Evolutionary conservation across 768 basidiomycete species (phyloP).

Genomic region (Cyclocybe aegerita): DNA sequence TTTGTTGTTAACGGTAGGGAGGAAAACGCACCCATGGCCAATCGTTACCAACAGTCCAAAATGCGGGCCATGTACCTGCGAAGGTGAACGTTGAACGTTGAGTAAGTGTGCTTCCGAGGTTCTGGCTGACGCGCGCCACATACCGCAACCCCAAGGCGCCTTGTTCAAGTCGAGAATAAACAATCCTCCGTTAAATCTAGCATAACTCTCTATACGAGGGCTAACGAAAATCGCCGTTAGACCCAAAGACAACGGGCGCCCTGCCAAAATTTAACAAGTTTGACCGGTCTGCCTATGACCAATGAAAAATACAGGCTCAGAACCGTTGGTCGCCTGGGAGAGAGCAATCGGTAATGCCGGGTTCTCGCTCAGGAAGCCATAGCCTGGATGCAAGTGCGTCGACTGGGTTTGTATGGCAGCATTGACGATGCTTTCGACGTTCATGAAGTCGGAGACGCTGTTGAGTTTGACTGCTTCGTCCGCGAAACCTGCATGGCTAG

Average conservation of each 20-base stretch:
- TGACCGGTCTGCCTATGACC: constrained; percentile 33
- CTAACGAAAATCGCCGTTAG: no score
- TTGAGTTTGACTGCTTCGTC: constrained; percentile 88
- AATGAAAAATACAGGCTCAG: constrained; percentile 59
- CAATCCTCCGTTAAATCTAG: no score
- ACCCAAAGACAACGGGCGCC: no score
- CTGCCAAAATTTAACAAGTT: no score
- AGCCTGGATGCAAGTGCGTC: constrained; percentile 51
- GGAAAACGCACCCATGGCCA: constrained; percentile 62
- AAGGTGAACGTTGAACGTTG: not conserved
- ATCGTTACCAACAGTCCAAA: constrained; percentile 65
- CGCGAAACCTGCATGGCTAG: constrained; percentile 78
- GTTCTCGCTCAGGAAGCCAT: constrained; percentile 88
- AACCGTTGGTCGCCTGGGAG: constrained; percentile 55
- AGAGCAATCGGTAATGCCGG: constrained; percentile 78
- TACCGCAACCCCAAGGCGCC: constrained; percentile 91
- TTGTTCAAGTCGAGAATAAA: constrained; percentile 83
- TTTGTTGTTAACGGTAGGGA: not conserved
- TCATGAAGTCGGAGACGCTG: constrained; percentile 49
- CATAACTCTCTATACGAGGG: no score
- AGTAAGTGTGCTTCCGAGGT: not conserved
- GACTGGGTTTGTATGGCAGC: constrained; percentile 28
- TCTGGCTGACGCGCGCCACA: constrained; percentile 16
- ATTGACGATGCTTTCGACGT: constrained; percentile 28
- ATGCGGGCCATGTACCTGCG: constrained; percentile 80